These are phyloP conservation scores for Lizonia empirigonia DNA, from an alignment of 2,329 filamentous ascomycete genomes.

Conservation along the genomic window DNA sequence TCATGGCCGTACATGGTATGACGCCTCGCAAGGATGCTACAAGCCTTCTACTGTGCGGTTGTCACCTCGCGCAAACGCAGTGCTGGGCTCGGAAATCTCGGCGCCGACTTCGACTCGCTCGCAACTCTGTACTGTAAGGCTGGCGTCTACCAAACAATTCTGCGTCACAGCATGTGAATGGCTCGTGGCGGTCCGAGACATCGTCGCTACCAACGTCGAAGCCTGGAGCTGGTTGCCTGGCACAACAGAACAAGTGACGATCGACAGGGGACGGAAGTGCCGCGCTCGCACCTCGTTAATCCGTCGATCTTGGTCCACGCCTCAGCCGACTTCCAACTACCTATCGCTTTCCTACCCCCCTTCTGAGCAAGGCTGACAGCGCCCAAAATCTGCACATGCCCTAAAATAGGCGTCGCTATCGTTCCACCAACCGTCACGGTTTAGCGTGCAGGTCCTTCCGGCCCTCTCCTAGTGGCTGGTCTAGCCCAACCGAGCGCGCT, in stretches of 20 bases:
- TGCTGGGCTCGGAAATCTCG: not conserved
- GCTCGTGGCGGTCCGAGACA: not conserved
- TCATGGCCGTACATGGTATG: slow-evolving; percentile 8
- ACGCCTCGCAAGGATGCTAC: slow-evolving; percentile 5
- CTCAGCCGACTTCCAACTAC: slow-evolving; percentile 2
- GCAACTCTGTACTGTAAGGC: too few relatives aligned
- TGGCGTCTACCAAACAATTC: too few relatives aligned
- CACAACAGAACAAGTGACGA: slow-evolving; percentile 1
- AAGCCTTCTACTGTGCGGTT: slow-evolving; percentile 4
- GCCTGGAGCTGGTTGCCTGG: not conserved
- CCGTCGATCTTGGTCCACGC: slow-evolving; percentile 14
- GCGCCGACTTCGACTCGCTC: too few relatives aligned
- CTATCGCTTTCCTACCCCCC: slow-evolving; percentile 4
- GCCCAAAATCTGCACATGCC: not conserved
- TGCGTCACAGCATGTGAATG: too few relatives aligned
- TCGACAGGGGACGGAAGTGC: slow-evolving; percentile 1
- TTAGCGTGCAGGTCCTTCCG: not conserved
- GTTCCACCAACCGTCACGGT: not conserved
- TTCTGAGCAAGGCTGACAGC: slow-evolving; percentile 14
- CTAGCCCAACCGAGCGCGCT: not conserved
- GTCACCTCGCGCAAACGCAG: not conserved
- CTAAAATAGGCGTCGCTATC: slow-evolving; percentile 16
- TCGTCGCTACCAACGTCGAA: slow-evolving; percentile 1
- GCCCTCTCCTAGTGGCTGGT: not conserved
- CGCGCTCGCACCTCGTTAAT: slow-evolving; percentile 1